Percentiles rank a stretch among this genome's conserved stretches.
phyloP scores from a whole-genome alignment of 768 basidiomycete genomes.

The Hysterangium stoloniferum region DNA sequence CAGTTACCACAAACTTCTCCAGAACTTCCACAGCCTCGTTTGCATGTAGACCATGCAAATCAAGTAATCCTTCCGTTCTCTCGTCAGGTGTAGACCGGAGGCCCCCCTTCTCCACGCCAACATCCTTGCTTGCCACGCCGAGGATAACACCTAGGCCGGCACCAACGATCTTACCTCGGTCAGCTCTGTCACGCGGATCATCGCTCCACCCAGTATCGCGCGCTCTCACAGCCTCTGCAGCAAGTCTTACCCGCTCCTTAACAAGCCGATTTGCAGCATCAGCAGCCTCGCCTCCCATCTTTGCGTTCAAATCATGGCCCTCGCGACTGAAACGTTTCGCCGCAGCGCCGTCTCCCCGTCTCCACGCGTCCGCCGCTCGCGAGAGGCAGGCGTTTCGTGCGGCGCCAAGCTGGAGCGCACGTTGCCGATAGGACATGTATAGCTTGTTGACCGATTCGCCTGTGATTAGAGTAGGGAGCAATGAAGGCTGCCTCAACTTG shows the following conservation, averaged over 20 bases:
- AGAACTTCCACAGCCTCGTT: slow-evolving; percentile 89
- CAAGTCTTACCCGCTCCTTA: slow-evolving; percentile 66
- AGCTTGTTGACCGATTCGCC: slow-evolving; percentile 71
- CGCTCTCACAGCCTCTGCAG: slow-evolving; percentile 66
- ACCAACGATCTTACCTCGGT: slow-evolving; percentile 68
- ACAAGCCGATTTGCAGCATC: slow-evolving; percentile 82
- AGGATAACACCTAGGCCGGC: slow-evolving; percentile 80
- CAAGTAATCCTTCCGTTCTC: slow-evolving; percentile 79
- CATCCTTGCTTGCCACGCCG: slow-evolving; percentile 66
- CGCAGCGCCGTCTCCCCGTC: slow-evolving; percentile 89
- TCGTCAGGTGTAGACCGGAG: slow-evolving; percentile 66
- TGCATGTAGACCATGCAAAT: slow-evolving; percentile 90
- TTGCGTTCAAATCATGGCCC: slow-evolving; percentile 87
- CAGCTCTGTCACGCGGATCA: slow-evolving; percentile 71
- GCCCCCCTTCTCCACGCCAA: slow-evolving; percentile 38
- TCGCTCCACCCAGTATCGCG: slow-evolving; percentile 75
- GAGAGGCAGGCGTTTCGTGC: slow-evolving; percentile 92
- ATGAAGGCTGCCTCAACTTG: slow-evolving; percentile 70
- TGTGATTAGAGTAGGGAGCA: slow-evolving; percentile 85
- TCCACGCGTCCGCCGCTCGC: slow-evolving; percentile 93
- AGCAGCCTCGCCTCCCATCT: slow-evolving; percentile 82
- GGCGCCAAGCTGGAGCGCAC: slow-evolving; percentile 86
- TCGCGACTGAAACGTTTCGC: slow-evolving; percentile 93
- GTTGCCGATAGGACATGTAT: slow-evolving; percentile 85
- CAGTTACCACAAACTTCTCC: slow-evolving; percentile 81